Evolutionary conservation across 805 yeast species (phyloP).

Genomic region (Starmerella apis): DNA sequence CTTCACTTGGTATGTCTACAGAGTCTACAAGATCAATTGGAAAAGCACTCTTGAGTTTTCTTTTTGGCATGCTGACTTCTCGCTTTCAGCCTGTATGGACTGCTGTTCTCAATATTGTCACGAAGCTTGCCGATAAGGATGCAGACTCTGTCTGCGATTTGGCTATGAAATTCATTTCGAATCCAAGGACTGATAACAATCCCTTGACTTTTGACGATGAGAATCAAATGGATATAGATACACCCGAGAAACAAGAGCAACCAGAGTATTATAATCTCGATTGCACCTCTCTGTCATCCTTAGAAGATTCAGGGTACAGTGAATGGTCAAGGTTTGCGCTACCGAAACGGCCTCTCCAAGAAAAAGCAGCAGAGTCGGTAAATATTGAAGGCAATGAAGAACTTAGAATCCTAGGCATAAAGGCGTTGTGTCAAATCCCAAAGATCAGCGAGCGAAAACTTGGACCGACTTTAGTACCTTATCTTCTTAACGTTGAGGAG

Average conservation of each 20-base stretch:
- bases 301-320: background rate
- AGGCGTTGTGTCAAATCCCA: constrained; percentile 50
- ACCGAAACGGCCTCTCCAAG: background rate
- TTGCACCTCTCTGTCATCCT: background rate
- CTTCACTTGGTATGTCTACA: constrained; percentile 22
- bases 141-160: constrained; percentile 46
- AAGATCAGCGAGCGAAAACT: constrained; percentile 58
- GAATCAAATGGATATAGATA: background rate
- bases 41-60: constrained; percentile 38
- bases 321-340: background rate
- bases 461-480: constrained; percentile 42
- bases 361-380: background rate
- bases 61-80: constrained; percentile 62
- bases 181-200: background rate
- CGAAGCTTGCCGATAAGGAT: constrained; percentile 36
- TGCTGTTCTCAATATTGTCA: constrained; percentile 54
- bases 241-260: too few relatives aligned
- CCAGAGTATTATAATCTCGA: background rate
- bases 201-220: background rate
- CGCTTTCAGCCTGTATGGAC: constrained; percentile 81
- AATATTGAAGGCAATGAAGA: constrained; percentile 16
- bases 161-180: constrained; percentile 30
- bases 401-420: constrained; percentile 47
- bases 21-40: constrained; percentile 26
- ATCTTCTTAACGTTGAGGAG: constrained; percentile 34